Percentiles rank a stretch among this genome's conserved stretches.
phyloP scores from a whole-genome alignment of 139 green algal genomes.

The Chlamydomonas eustigma region DNA sequence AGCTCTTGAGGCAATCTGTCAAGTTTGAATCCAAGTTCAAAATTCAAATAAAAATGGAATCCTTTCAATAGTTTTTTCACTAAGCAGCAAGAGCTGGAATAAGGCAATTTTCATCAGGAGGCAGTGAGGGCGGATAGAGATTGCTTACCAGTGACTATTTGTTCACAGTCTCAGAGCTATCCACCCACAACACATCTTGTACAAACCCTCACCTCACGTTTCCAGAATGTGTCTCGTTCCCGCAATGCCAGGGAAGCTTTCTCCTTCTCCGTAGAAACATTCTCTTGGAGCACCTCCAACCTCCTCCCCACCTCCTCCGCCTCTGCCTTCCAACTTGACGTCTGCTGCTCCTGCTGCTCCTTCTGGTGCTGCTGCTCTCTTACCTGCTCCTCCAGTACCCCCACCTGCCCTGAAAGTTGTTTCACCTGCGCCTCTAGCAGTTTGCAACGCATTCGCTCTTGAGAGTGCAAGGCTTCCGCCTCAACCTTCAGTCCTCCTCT shows the following conservation, averaged over 20 bases:
- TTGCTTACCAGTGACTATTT: no score
- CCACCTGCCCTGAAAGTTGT: slow-evolving; percentile 7
- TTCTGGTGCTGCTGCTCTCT: slow-evolving; percentile 5
- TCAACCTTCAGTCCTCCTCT: no score
- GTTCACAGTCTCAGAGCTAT: no score
- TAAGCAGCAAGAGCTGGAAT: no score
- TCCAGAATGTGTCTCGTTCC: slow-evolving; percentile 35
- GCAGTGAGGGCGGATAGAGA: no score
- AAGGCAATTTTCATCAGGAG: no score
- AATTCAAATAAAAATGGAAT: no score
- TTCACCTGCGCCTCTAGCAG: slow-evolving; percentile 7
- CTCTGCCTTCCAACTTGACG: neutral
- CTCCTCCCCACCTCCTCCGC: neutral
- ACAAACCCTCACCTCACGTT: slow-evolving; percentile 30
- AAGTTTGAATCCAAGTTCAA: no score
- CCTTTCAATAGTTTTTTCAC: no score
- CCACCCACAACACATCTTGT: no score
- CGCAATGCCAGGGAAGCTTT: neutral
- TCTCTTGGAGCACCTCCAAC: neutral
- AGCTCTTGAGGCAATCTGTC: neutral
- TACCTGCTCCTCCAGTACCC: slow-evolving; percentile 1
- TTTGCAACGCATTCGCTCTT: no score
- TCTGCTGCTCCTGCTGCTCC: neutral
- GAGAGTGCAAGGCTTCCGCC: no score
- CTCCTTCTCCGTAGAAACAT: slow-evolving; percentile 8